Base-by-base conservation (phyloP, 768 basidiomycete genomes). In the Lactarius sp. region DNA sequence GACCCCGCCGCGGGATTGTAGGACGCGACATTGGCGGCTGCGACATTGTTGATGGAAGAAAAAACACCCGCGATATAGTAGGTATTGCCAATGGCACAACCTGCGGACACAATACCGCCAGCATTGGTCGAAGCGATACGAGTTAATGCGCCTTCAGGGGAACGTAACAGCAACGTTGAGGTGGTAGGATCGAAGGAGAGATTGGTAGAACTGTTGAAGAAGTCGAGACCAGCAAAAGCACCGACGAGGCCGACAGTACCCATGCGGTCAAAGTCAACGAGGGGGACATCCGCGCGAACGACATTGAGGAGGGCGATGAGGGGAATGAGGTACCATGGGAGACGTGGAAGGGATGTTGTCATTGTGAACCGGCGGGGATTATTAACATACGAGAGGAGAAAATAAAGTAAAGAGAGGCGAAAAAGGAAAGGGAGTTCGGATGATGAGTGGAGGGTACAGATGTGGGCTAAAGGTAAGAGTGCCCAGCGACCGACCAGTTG, bases 221-320 rank as follows among this genome's bases (percentile, higher is more conserved):
- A 71, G 71, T 88, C 88, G 65, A 99, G 78, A 51, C 94, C 96
- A 27, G 88, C 83, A 72, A 98, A 99, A 39, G 90, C 80, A 61
- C 96, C 96, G 33, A 87, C 86, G 47, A 98, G 80, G 61, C 86
- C 94, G 55, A 98, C 94, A 59, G 81, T 86, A 67, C 96, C 96
- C 92, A 99, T 95, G 58, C 88, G 86, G 69, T 80, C 76, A 70
- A 85, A 88, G 74, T 90, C 88, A 69, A 90, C 78, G 64, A 78
- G 76, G 6, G 73, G 62, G 50, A 68, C 12, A 62, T 72, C 61
- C 14, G 74, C 71, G 59, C 69, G 51, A 66, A 68, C 73, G 68
- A 69, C 75, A 74, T 73, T 60, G 52, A 72, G 60, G 64, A 75
- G 59, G 41, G 74, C 54, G 49, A 75, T 55, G 47, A 74, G 50